These are phyloP conservation scores for Dryas integrifolia DNA, from an alignment of 331 rosid species.

Conservation along the genomic window DNA sequence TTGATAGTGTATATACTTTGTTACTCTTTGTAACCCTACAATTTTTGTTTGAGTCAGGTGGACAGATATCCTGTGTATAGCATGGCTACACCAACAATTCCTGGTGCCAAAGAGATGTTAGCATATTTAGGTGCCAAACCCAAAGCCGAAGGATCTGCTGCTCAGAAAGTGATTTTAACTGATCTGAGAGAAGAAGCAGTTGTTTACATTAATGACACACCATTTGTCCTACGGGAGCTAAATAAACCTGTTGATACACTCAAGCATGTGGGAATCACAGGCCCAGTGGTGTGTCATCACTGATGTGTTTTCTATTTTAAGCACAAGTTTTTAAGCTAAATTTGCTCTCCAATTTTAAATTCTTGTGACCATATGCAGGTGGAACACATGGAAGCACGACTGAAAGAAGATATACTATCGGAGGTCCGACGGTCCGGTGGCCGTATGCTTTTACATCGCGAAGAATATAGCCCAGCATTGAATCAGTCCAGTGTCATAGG, in stretches of 20 bases:
- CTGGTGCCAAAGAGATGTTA: constrained; percentile 81
- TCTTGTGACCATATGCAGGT: constrained; percentile 52
- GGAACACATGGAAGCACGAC: constrained; percentile 76
- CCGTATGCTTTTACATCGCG: constrained; percentile 75
- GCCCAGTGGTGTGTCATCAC: constrained; percentile 59
- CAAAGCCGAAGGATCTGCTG: constrained; percentile 39
- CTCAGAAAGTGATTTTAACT: constrained; percentile 55
- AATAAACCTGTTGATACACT: constrained; percentile 81
- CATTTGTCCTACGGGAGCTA: constrained; percentile 76
- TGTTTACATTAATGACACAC: constrained; percentile 71
- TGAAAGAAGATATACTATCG: constrained; percentile 71
- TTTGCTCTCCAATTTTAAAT: constrained; percentile 18
- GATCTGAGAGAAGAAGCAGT: constrained; percentile 83
- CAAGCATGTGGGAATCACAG: constrained; percentile 81
- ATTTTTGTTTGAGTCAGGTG: constrained; percentile 46
- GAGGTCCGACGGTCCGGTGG: constrained; percentile 72
- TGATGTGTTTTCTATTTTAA: constrained; percentile 12
- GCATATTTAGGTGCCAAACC: constrained; percentile 59
- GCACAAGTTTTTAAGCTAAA: constrained; percentile 18
- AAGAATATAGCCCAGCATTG: constrained; percentile 61
- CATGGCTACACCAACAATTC: constrained; percentile 80
- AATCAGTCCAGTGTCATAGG: constrained; percentile 70
- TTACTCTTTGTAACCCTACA: constrained; percentile 15
- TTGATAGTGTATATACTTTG: constrained; percentile 2
- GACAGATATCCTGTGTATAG: constrained; percentile 77